Percentiles rank a stretch among this genome's conserved stretches.
These are phyloP conservation scores for Brassica incana DNA, from an alignment of 345 rosid species.

Conservation along the genomic window DNA sequence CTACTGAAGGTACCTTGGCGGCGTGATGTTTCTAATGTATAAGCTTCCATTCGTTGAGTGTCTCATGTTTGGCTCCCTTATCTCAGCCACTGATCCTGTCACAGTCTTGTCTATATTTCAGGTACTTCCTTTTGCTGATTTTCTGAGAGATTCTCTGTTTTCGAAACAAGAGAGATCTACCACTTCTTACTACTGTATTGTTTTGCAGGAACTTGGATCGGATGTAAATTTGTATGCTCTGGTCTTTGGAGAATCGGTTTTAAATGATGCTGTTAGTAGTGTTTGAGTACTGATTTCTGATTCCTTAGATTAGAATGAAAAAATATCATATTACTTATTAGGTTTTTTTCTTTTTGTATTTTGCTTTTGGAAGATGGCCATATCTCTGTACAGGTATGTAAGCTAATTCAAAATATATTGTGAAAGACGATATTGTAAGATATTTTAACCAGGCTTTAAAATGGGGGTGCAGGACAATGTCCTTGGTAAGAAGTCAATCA, in stretches of 20 bases:
- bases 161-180: neutral
- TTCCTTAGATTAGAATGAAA: conserved; percentile 27
- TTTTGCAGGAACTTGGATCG: conserved; percentile 89
- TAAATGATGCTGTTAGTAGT: conserved; percentile 88
- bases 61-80: conserved; percentile 97
- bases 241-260: conserved; percentile 98
- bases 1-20: conserved; percentile 81
- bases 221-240: conserved; percentile 91
- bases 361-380: conserved; percentile 71
- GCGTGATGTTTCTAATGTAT: conserved; percentile 79
- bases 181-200: conserved; percentile 19
- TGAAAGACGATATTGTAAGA: conserved; percentile 16
- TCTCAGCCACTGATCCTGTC: conserved; percentile 99
- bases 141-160: neutral
- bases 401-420: conserved; percentile 18
- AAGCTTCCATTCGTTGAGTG: conserved; percentile 91
- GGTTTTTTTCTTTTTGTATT: conserved; percentile 30
- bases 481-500: conserved; percentile 72
- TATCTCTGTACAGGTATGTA: conserved; percentile 91
- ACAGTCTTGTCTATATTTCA: conserved; percentile 97
- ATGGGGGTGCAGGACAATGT: conserved; percentile 81
- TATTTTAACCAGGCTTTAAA: conserved; percentile 31
- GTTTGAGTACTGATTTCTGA: conserved; percentile 15
- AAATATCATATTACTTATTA: conserved; percentile 19
- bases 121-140: conserved; percentile 45